Percentiles rank a stretch among this genome's conserved stretches.
Conservation (phyloP, 225 moss, liverwort and hornwort species). For the Polytrichum commune region DNA sequence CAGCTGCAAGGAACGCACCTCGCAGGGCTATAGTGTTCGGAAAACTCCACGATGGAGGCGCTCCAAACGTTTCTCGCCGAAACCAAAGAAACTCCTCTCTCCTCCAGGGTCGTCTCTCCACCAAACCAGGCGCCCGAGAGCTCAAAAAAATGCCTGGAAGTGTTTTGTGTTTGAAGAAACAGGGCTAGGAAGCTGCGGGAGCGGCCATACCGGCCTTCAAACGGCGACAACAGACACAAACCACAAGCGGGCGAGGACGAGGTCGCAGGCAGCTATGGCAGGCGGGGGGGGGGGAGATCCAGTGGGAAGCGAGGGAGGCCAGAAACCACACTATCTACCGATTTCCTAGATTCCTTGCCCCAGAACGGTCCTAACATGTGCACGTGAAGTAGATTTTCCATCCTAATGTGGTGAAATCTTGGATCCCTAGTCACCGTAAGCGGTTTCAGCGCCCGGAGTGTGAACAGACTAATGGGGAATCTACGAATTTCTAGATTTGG, state of each 20-base stretch:
- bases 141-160: neutral
- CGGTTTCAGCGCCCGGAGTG: slow-evolving; percentile 11
- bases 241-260: neutral
- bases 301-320: neutral
- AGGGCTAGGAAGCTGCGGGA: no score
- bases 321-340: neutral
- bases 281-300: neutral
- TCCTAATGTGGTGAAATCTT: neutral
- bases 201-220: no score
- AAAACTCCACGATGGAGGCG: neutral
- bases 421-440: neutral
- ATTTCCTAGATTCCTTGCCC: neutral
- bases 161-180: no score
- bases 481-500: neutral
- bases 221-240: slow-evolving; percentile 1
- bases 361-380: neutral
- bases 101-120: neutral
- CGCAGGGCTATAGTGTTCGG: neutral
- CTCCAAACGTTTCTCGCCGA: neutral
- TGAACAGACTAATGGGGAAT: slow-evolving; percentile 10
- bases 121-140: slow-evolving; percentile 3
- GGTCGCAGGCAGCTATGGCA: neutral
- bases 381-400: rapidly evolving
- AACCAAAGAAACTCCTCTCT: neutral
- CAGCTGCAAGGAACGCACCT: neutral